A percentile compares a stretch with the other conserved stretches of the same genome.
phyloP scores from a whole-genome alignment of 495 filamentous ascomycete species.

The Aspergillus asperescens region DNA sequence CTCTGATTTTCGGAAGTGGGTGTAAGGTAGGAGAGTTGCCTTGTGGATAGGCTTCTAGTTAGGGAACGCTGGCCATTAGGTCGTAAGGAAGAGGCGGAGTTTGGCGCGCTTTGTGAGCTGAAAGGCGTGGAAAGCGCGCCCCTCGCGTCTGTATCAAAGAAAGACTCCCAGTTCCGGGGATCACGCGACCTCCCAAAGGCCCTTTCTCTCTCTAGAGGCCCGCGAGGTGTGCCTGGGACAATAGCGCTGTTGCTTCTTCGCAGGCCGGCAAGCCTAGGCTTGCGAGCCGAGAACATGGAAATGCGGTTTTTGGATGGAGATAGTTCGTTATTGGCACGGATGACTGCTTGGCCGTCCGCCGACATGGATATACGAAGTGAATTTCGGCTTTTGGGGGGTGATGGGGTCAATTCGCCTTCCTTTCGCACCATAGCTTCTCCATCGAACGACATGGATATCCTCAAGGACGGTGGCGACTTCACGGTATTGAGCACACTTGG shows the following conservation, averaged over 20 bases:
- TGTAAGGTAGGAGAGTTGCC: constrained; percentile 54
- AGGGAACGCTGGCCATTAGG: constrained; percentile 52
- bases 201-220: constrained; percentile 32
- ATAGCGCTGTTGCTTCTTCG: constrained; percentile 58
- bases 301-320: constrained; percentile 50
- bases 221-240: constrained; percentile 35
- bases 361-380: constrained; percentile 45
- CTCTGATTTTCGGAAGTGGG: constrained; percentile 43
- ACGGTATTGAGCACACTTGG: constrained; percentile 19
- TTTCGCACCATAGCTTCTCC: constrained; percentile 77
- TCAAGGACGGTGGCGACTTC: constrained; percentile 43
- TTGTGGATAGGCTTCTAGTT: constrained; percentile 31
- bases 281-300: constrained; percentile 47
- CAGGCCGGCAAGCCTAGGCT: constrained; percentile 49
- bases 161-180: constrained; percentile 78
- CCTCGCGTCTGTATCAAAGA: constrained; percentile 66
- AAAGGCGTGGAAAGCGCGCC: constrained; percentile 67
- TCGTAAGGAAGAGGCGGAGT: constrained; percentile 65
- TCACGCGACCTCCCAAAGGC: constrained; percentile 70
- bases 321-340: constrained; percentile 42
- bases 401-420: constrained; percentile 58
- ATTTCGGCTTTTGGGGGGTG: constrained; percentile 57
- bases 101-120: constrained; percentile 65
- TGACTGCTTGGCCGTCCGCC: constrained; percentile 48
- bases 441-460: constrained; percentile 69